A percentile compares a stretch with the other conserved stretches of the same genome.
These are phyloP conservation scores for Boletus barrowsii DNA, from an alignment of 768 basidiomycete species.

Conservation along the genomic window DNA sequence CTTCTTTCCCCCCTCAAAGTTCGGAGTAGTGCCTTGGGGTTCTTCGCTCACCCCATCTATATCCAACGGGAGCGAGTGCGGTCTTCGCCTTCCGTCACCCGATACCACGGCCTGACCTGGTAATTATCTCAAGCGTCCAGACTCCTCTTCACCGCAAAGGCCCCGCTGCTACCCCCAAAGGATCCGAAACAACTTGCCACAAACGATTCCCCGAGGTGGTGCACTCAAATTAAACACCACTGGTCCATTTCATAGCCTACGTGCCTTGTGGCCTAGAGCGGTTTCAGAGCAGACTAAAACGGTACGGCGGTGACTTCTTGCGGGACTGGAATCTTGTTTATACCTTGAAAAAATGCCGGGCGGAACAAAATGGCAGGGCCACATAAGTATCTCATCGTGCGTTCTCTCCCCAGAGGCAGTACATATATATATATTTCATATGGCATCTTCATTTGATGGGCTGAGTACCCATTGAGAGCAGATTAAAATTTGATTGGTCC, in stretches of 20 bases:
- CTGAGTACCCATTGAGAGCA: not conserved
- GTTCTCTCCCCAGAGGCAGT: constrained; percentile 8
- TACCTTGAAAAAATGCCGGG: constrained; percentile 6
- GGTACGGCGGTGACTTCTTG: not conserved
- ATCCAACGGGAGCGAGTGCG: not conserved
- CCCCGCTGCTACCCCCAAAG: constrained; percentile 7
- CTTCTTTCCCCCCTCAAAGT: constrained; percentile 9
- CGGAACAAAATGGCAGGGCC: not conserved
- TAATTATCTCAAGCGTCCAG: constrained; percentile 2
- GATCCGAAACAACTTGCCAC: constrained; percentile 1
- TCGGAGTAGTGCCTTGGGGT: constrained; percentile 16
- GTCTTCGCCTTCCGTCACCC: not conserved
- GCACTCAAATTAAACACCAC: not conserved
- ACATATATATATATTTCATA: not conserved
- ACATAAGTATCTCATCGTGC: not conserved
- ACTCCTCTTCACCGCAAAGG: constrained; percentile 10
- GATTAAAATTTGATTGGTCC: constrained; percentile 6
- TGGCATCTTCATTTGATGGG: constrained; percentile 11
- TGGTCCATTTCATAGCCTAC: not conserved
- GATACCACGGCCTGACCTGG: not conserved
- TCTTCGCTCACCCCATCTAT: constrained; percentile 1
- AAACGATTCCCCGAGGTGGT: not conserved
- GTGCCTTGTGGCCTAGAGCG: not conserved
- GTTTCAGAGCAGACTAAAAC: constrained; percentile 1
- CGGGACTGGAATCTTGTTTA: constrained; percentile 10